Evolutionary conservation across 768 basidiomycete genomes (phyloP), one percentile per base, ranked within the genome.

Genomic region (Punctularia strigosozonata): DNA sequence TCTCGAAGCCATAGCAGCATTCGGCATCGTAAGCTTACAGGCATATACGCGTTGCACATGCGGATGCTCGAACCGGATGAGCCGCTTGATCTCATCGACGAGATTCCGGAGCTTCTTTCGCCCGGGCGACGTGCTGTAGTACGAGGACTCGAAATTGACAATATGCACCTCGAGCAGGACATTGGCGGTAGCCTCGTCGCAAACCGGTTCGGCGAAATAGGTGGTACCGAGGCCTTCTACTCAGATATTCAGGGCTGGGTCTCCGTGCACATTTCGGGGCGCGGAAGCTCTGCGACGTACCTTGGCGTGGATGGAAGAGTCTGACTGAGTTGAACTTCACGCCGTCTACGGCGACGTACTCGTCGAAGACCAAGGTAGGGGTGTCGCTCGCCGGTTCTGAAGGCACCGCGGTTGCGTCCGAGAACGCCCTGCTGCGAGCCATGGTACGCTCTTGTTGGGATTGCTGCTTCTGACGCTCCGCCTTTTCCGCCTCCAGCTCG

Each of bases 121-220:
- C 0, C 81, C 75, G 76, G 36, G 0, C 28, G 5, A 41, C 37
- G 73, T 73, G 1, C 63, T 61, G 50, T 89, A 89, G 50, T 88
- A 86, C 15, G 66, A 63, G 1, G 79, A 69, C 34, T 70, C 64
- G 48, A 90, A 89, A 14, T 66, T 66, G 18, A 85, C 65, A 4
- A 75, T 60, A 48, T 77, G 70, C 7, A 89, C 61, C 48, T 87
- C 84, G 4, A 90, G 63, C 19, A 78, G 74, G 13, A 75, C 56
- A 2, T 68, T 66, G n/a, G 61, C 61, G 42, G 69, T 61, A 13
- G 71, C 61, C 44, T 79, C 73, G 42, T 86, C 81, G 50, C 75
- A 75, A 13, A 88, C 57, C 6, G 86, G 85, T 43, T 86, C 83
- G 0, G 82, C 85, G 39, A 76, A 64, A 56, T 80, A 87, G 1